A percentile compares a stretch with the other conserved stretches of the same genome.
phyloP scores from a whole-genome alignment of 2,329 filamentous ascomycete genomes.

The Paracoccidioides lutzii region DNA sequence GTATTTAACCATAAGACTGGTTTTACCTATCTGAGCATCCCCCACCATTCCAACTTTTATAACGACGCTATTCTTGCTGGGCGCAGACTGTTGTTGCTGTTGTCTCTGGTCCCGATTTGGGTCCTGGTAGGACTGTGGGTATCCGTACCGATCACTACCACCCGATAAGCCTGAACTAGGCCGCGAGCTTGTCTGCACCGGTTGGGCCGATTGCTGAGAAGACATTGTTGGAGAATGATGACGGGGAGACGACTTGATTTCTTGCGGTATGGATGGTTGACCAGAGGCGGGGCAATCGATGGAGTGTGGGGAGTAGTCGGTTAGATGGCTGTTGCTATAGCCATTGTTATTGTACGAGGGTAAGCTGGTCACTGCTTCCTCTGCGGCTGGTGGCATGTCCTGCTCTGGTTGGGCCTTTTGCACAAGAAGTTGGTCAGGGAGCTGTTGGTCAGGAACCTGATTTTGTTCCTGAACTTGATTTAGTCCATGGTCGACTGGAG shows the following conservation, averaged over 20 bases:
- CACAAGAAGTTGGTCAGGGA: constrained; percentile 8
- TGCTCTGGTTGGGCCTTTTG: constrained; percentile 16
- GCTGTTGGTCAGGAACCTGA: neutral
- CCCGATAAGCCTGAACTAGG: constrained; percentile 40
- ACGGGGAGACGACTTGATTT: constrained; percentile 33
- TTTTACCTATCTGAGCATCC: constrained; percentile 98
- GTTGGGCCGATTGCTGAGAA: constrained; percentile 25
- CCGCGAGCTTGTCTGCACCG: constrained; percentile 28
- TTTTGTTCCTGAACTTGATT: neutral
- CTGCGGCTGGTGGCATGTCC: constrained; percentile 23
- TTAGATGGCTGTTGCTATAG: constrained; percentile 33
- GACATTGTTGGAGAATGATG: constrained; percentile 30
- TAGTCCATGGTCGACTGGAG: neutral
- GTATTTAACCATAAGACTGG: constrained; percentile 98
- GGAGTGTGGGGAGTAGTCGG: constrained; percentile 38
- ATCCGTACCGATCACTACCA: constrained; percentile 31
- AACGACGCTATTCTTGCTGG: constrained; percentile 55
- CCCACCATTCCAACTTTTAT: constrained; percentile 99
- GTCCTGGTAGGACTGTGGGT: constrained; percentile 40
- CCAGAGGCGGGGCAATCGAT: constrained; percentile 29
- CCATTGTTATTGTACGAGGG: constrained; percentile 20
- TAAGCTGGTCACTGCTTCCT: constrained; percentile 20
- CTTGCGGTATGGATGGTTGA: constrained; percentile 34
- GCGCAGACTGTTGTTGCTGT: constrained; percentile 28
- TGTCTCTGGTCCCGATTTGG: constrained; percentile 20